Percentiles rank a stretch among this genome's conserved stretches.
phyloP scores from a whole-genome alignment of 305 asterid species.

The Plantago coronopus region DNA sequence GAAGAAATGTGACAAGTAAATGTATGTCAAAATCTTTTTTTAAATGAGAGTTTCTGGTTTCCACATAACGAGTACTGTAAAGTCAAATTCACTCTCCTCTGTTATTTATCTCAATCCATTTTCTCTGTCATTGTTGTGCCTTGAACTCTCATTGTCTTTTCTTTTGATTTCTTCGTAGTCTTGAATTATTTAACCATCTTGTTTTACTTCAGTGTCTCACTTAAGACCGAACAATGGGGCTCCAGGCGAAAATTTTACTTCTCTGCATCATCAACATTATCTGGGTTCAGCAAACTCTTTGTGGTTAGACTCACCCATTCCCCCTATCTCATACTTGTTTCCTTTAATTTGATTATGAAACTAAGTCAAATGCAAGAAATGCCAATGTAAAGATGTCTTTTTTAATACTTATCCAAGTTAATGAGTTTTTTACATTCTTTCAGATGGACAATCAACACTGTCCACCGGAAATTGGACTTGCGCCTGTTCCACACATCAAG shows the following conservation, averaged over 20 bases:
- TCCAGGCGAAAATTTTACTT: conserved; percentile 36
- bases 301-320: conserved; percentile 45
- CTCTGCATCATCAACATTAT: conserved; percentile 38
- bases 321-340: not conserved
- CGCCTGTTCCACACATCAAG: conserved; percentile 50
- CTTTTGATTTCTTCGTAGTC: conserved; percentile 4
- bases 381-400: no score
- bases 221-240: conserved; percentile 43
- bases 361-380: not conserved
- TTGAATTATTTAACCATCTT: conserved; percentile 7
- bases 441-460: conserved; percentile 35
- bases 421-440: conserved; percentile 15
- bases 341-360: conserved; percentile 2
- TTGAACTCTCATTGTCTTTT: not conserved
- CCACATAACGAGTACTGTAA: no score
- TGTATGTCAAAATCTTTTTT: no score
- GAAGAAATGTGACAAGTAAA: no score
- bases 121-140: no score
- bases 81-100: no score
- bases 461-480: conserved; percentile 67
- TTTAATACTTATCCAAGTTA: no score
- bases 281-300: conserved; percentile 46
- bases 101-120: no score
- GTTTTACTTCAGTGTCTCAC: conserved; percentile 30
- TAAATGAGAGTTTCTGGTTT: no score